Base-by-base conservation (phyloP, 345 rosid genomes). In the Lagerstroemia speciosa region DNA sequence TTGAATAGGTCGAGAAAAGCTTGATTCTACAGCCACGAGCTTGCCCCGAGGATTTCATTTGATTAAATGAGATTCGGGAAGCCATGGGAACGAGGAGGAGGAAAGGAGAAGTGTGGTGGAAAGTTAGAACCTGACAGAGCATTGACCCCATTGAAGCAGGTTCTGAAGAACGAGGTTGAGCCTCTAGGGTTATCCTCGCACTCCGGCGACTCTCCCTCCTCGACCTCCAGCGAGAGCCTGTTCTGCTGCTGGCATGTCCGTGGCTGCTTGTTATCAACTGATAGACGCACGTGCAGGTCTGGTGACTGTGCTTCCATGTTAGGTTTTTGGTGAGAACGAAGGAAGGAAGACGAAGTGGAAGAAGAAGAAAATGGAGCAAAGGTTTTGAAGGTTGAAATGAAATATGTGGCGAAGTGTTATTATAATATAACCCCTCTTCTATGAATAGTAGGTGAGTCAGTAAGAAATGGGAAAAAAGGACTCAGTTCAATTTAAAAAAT, bases 61-160 rank as follows among this genome's bases (percentile, higher is more conserved):
- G 46, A 53, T 30, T 24, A 29, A n/a, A 9, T n/a, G 14, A 53
- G 29, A 30, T 20, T 24, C 12, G 30, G 60, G 29, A 30, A 24
- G n/a, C n/a, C 60, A 19, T 6, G 33, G 14, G 17, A 57, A 29
- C 27, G 8, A 41, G 10, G 46, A 2, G 4, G 12, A 8, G 46
- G 46, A 7, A 41, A 22, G 36, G 33, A 26, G 46, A 50, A 63
- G 32, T 8, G 33, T n/a, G n/a, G n/a, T 9, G 46, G 46, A 6
- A 1, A 27, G 58, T 24, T 65, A 37, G 63, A 62, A 79, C 85
- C 83, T 77, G 83, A 73, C 46, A 82, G 64, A 72, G 82, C 83
- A 65, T 80, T 80, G 67, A 82, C 68, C 22, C 85, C 81, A 70
- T 82, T 71, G 67, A 79, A 73, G 70, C 68, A 74, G 58, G 81